Conservation (phyloP, 768 basidiomycete genomes). For the Hypholoma sublateritium region DNA sequence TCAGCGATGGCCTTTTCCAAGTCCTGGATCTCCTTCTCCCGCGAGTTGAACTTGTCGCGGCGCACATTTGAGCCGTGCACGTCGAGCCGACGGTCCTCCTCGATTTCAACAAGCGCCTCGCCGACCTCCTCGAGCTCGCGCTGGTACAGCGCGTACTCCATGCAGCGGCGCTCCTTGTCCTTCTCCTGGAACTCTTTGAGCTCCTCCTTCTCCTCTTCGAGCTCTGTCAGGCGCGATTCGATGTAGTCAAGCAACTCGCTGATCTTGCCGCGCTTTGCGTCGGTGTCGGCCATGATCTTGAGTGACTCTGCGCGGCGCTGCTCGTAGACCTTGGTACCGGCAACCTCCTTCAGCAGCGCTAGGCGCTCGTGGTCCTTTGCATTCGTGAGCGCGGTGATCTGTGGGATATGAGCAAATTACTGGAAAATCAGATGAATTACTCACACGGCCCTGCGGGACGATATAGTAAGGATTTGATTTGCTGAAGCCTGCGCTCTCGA, state of each 20-base stretch:
- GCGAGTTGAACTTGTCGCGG: constrained; percentile 75
- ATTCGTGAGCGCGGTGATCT: constrained; percentile 97
- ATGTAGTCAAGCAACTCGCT: constrained; percentile 88
- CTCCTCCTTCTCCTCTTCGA: constrained; percentile 98
- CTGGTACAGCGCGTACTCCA: constrained; percentile 94
- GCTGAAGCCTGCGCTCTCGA: constrained; percentile 97
- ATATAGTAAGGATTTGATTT: constrained; percentile 99
- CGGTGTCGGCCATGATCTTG: constrained; percentile 97
- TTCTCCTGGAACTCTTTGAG: constrained; percentile 95
- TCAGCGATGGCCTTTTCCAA: constrained; percentile 74
- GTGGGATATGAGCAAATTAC: neutral
- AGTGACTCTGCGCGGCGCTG: constrained; percentile 88
- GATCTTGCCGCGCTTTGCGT: constrained; percentile 89
- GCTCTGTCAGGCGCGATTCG: constrained; percentile 83
- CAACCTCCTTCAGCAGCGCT: constrained; percentile 95
- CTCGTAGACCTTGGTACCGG: constrained; percentile 98
- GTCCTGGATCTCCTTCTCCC: constrained; percentile 85
- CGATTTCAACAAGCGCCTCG: constrained; percentile 81
- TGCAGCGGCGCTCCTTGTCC: constrained; percentile 89
- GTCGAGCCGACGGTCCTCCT: constrained; percentile 78
- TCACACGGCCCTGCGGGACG: constrained; percentile 93
- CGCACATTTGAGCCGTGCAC: constrained; percentile 83
- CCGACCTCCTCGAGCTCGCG: constrained; percentile 89
- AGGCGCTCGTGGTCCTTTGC: constrained; percentile 95
- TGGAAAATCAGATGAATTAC: constrained; percentile 24